Evolutionary conservation across 129 eudicot species (phyloP).

Genomic region (Helianthus tuberosus): DNA sequence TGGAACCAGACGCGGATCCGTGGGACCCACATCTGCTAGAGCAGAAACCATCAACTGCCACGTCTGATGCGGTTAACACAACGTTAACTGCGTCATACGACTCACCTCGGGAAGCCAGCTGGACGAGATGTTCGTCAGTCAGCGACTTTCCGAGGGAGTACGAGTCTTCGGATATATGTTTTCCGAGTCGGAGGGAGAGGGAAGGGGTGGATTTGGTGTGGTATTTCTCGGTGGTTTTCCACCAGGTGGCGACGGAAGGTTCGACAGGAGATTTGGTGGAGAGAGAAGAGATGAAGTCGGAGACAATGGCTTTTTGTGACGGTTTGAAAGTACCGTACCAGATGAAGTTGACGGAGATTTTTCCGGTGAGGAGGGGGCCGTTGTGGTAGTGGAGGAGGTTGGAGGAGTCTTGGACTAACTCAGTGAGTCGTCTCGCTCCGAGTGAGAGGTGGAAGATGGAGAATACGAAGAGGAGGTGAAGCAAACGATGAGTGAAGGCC

Average conservation of each 20-base stretch:
- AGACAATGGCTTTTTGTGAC: slow-evolving; percentile 12
- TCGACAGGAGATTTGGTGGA: slow-evolving; percentile 13
- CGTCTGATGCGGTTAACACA: slow-evolving; percentile 56
- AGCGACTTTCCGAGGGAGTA: slow-evolving; percentile 52
- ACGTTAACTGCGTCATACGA: slow-evolving; percentile 45
- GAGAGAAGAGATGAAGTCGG: slow-evolving; percentile 33
- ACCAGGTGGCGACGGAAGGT: slow-evolving; percentile 64
- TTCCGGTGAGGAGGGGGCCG: slow-evolving; percentile 72
- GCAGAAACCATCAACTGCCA: slow-evolving; percentile 53
- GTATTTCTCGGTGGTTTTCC: slow-evolving; percentile 44
- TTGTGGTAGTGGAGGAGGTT: slow-evolving; percentile 61
- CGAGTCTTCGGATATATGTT: slow-evolving; percentile 39
- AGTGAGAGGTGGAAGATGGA: slow-evolving; percentile 40
- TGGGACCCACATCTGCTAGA: slow-evolving; percentile 63
- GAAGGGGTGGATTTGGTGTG: slow-evolving; percentile 13
- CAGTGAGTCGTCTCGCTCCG: slow-evolving; percentile 47
- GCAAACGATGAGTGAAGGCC: slow-evolving; percentile 16
- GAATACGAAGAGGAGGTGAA: slow-evolving; percentile 24
- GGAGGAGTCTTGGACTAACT: slow-evolving; percentile 36
- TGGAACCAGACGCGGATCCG: slow-evolving; percentile 28
- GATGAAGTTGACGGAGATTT: slow-evolving; percentile 22
- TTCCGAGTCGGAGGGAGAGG: slow-evolving; percentile 26
- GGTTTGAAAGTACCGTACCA: slow-evolving; percentile 25
- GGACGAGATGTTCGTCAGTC: slow-evolving; percentile 29
- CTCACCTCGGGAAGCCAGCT: slow-evolving; percentile 43